These are phyloP conservation scores for Solanum etuberosum DNA, from an alignment of 257 asterid species.

Conservation along the genomic window DNA sequence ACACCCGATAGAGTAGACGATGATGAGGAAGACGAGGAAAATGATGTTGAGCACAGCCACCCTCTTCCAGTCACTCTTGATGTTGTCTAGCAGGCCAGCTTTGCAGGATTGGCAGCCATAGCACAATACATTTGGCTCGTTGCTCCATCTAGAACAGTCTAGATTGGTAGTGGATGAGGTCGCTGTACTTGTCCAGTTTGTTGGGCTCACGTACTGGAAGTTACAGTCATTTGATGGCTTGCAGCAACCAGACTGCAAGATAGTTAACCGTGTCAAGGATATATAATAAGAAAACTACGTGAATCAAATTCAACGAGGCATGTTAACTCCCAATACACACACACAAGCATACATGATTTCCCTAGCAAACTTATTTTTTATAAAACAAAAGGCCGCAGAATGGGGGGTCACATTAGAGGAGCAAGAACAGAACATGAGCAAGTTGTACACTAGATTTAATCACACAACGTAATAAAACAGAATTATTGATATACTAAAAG, in stretches of 20 bases:
- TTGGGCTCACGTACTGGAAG: constrained; percentile 57
- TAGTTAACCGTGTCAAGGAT: neutral
- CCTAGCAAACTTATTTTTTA: neutral
- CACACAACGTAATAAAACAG: neutral
- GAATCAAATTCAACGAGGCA: neutral
- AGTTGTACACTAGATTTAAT: neutral
- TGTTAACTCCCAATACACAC: neutral
- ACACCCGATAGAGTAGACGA: constrained; percentile 79
- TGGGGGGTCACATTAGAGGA: neutral
- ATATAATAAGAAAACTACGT: neutral
- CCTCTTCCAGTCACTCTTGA: constrained; percentile 76
- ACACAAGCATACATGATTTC: neutral
- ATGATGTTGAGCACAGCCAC: constrained; percentile 62
- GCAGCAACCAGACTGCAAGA: constrained; percentile 87
- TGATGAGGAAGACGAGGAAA: constrained; percentile 61
- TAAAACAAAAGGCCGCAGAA: neutral
- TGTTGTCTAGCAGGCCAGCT: constrained; percentile 81
- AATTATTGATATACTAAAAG: neutral
- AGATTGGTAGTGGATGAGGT: constrained; percentile 16
- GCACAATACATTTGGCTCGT: constrained; percentile 43
- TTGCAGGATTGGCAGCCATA: constrained; percentile 71
- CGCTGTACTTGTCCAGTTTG: constrained; percentile 49
- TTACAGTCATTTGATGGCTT: constrained; percentile 74
- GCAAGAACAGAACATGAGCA: neutral
- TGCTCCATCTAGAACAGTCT: constrained; percentile 59